Evolutionary conservation across 352 stramenopile genomes (phyloP).

Genomic region (Pythium sp.): DNA sequence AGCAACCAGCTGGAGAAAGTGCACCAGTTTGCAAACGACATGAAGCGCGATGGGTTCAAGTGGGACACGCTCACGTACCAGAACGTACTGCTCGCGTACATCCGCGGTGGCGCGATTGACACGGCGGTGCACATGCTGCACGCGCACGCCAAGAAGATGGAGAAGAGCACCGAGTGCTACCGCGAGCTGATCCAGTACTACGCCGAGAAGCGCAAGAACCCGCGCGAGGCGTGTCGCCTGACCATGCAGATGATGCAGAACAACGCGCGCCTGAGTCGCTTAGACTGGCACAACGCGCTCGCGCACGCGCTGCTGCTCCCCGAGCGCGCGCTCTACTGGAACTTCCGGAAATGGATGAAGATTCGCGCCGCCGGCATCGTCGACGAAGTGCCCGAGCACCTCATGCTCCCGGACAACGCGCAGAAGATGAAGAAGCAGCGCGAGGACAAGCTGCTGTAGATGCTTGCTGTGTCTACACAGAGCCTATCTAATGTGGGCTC

Average conservation of each 20-base stretch:
- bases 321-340: constrained; percentile 78
- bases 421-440: constrained; percentile 27
- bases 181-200: constrained; percentile 69
- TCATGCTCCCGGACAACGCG: constrained; percentile 46
- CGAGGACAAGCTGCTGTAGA: constrained; percentile 9
- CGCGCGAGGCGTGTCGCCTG: constrained; percentile 57
- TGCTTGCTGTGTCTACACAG: not conserved
- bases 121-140: constrained; percentile 67
- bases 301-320: constrained; percentile 50
- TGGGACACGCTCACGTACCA: constrained; percentile 76
- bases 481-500: no score
- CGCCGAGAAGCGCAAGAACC: constrained; percentile 58
- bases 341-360: constrained; percentile 87
- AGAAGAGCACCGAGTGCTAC: constrained; percentile 69
- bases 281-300: constrained; percentile 80
- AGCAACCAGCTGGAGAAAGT: constrained; percentile 54
- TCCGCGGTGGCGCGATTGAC: constrained; percentile 52
- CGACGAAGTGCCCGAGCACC: constrained; percentile 48
- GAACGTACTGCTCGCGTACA: constrained; percentile 58
- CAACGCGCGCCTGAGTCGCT: constrained; percentile 69
- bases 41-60: constrained; percentile 53
- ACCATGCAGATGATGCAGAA: constrained; percentile 88
- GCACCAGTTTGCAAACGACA: constrained; percentile 49
- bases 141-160: constrained; percentile 68
- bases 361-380: constrained; percentile 58